Base-by-base conservation (phyloP, 2,329 filamentous ascomycete genomes). In the Colletotrichum cuscutae region DNA sequence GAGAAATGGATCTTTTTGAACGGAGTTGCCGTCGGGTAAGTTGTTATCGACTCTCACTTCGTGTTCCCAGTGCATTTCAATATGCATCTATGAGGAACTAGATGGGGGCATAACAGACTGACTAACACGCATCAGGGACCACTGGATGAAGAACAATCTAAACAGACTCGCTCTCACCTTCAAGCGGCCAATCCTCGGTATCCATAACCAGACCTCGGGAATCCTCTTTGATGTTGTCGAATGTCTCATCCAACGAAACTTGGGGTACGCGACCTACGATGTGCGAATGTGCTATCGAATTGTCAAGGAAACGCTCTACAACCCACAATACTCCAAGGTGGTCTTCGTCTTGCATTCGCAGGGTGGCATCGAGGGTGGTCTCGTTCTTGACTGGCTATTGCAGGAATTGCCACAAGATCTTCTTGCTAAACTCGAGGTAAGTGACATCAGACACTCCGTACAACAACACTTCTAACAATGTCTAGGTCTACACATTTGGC, bases 1-100 rank as follows among this genome's bases (percentile, higher is more conserved):
- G 93, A 95, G 82, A 88, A 91, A 77, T 96, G 94, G 94, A 86
- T 95, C 19, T 95, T 93, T 78, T 81, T 96, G 66, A 95, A 95
- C 77, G 94, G 94, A 1, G 90, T 95, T 42, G 89, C 88, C 13
- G 87, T 87, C 30, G 89, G 88, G 89, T 91, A 82, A 73, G 87
- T 84, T 42, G 5, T 26, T 2, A 24, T 28, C 52, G 1, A 5
- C 52, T 15, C 7, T 19, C 8, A 46, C 19, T 9, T 7, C 13
- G 7, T 19, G 22, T n/a, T 22, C 52, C 22, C 15, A 24, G 22
- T n/a, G 42, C 19, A n/a, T n/a, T 9, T 11, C 15, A 30, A 35
- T 12, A 26, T 57, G 24, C 24, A 6, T n/a, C 11, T 26, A n/a
- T 6, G 26, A 28, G 26, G n/a, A 54, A 13, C 12, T 26, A 24